Base-by-base conservation (phyloP, 73 alveolate genomes). In the Durusdinium trenchii region DNA sequence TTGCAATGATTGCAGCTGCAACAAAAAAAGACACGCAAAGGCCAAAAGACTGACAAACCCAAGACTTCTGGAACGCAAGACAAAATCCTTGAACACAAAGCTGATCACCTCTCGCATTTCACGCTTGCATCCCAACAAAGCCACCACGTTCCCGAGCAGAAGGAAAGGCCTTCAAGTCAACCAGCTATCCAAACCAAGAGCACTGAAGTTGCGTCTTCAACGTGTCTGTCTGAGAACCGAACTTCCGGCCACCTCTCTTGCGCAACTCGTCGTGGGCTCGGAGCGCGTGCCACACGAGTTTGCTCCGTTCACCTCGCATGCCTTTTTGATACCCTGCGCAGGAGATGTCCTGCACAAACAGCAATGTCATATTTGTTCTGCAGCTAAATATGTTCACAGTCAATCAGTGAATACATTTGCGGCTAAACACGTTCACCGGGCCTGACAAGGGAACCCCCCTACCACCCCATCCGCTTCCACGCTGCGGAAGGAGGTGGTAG, bases 361-460 rank as follows among this genome's bases (percentile, higher is more conserved):
- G 78, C 7, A 23, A n/a, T n/a, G n/a, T n/a, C n/a, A n/a, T n/a
- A n/a, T n/a, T n/a, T n/a, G 20, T 5, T 14, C 32, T 10, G 7
- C 16, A n/a, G 23, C 38, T 3, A 32, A 5, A 71, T 36, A 71
- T 46, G 83, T 6, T 36, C 6, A 10, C 14, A 71, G 30, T 12
- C 3, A 71, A 12, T 16, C 51, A 32, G 23, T 36, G 7, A 71
- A 71, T 26, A 71, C 28, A 38, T 71, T 18, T 47, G 42, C 26
- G 50, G 30, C 40, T 62, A 5, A 18, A 71, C 51, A 6, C 50
- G n/a, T 71, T n/a, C 26, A 2, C 23, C 84, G 7, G 52, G 84
- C 84, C 84, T 71, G 84, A 32, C 84, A 71, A 16, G 84, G 84
- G n/a, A 71, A 71, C 30, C 84, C 84, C 4, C 51, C 84, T 18